A percentile compares a stretch with the other conserved stretches of the same genome.
These are phyloP conservation scores for Hanseniaspora guilliermondii DNA, from an alignment of 805 yeast species.

Conservation along the genomic window DNA sequence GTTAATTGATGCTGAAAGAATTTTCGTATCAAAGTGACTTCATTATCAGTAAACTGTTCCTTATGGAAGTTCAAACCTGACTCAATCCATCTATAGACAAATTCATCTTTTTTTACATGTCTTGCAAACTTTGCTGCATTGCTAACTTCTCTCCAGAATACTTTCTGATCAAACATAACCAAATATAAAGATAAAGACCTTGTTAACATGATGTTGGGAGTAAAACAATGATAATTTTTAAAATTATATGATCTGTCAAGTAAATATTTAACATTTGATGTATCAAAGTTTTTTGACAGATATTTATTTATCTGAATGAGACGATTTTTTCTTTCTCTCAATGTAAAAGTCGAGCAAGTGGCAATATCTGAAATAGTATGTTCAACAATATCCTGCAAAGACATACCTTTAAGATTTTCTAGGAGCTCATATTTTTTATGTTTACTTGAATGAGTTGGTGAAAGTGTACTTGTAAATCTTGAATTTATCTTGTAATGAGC, in stretches of 20 bases:
- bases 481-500: too few relatives aligned
- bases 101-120: neutral
- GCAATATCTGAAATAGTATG: neutral
- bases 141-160: neutral
- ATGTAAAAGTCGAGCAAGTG: constrained; percentile 16
- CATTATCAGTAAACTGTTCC: neutral
- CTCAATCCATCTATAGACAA: neutral
- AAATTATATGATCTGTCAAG: neutral
- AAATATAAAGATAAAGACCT: neutral
- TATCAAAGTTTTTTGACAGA: constrained; percentile 39
- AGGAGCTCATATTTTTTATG: neutral
- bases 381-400: constrained; percentile 34
- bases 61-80: neutral
- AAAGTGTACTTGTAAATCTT: too few relatives aligned
- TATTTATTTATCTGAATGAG: constrained; percentile 42
- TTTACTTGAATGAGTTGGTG: too few relatives aligned
- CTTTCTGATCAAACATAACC: neutral
- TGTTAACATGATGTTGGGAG: neutral
- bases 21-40: neutral
- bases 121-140: neutral
- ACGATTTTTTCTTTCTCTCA: constrained; percentile 18
- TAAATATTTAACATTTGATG: neutral
- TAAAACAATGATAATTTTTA: neutral
- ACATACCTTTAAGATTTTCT: constrained; percentile 43
- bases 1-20: neutral